Evolutionary conservation across 768 basidiomycete species (phyloP), one percentile per base, ranked within the genome.

Genomic region (Rhizopogon vulgaris): DNA sequence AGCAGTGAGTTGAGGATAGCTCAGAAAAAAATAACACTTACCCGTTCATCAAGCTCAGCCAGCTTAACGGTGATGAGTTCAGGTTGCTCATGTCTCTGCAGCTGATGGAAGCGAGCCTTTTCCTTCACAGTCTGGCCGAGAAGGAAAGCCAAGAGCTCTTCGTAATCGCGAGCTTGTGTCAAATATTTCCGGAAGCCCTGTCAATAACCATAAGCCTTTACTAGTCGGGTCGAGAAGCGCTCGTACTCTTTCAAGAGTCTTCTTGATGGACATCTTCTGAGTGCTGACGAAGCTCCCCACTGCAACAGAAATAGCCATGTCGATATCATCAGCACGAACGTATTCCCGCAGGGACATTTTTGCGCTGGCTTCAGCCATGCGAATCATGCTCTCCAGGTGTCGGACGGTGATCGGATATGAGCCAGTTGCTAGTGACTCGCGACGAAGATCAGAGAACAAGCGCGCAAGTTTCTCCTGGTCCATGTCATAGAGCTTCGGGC

Each of bases 251-350:
- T 99, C 93, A 41, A 99, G 74, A 3, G 94, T 94, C 74, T 93
- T 96, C 78, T 97, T 97, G 74, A 98, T 95, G 53, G 90, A 92
- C 80, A 94, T 86, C 77, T 99, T 99, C 69, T 99, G 96, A 25
- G 96, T 89, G 58, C 71, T 94, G 53, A 99, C 91, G 68, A 99
- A 99, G 71, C 90, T 94, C 48, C 86, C 86, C 27, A 99, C 84
- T 3, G 92, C 90, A 42, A 97, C 94, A 61, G 92, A 92, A 56
- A 99, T 98, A 2, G 96, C 95, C 48, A 98, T 73, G 67, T 99
- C 94, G 60, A 99, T 93, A 65, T 99, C 96, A 67, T 98, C 96
- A 37, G 86, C 77, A 41, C 96, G 82, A 30, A 98, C 96, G 63
- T 92, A 97, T 70, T 98, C 95, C 49, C 96, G 79, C 56, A 99